Evolutionary conservation across 148 eudicot genomes (phyloP).

Genomic region (Fallopia convolvulus): DNA sequence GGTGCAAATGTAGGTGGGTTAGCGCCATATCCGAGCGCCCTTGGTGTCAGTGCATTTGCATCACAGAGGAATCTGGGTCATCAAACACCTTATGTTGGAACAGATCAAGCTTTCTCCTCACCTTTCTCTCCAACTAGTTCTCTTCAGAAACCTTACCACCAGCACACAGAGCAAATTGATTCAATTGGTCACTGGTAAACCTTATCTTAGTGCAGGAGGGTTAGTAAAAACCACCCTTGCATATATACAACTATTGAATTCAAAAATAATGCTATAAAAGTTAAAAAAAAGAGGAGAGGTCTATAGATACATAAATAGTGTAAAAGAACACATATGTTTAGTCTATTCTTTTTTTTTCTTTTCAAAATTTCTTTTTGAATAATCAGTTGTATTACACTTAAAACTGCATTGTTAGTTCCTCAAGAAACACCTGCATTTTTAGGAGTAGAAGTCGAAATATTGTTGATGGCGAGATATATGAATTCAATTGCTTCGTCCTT

Average conservation of each 20-base stretch:
- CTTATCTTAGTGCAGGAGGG: constrained; percentile 5
- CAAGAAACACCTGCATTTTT: background rate
- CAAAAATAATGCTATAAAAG: background rate
- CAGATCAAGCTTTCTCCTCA: constrained; percentile 4
- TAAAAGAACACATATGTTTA: background rate
- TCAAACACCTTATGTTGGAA: background rate
- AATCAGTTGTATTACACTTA: background rate
- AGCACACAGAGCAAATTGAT: constrained; percentile 28
- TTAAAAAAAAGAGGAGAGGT: background rate
- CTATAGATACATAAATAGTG: background rate
- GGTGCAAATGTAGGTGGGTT: background rate
- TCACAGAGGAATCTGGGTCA: background rate
- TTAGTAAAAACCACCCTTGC: background rate
- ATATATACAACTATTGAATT: background rate
- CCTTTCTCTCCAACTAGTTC: constrained; percentile 12
- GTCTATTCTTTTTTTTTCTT: background rate
- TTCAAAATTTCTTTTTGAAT: background rate
- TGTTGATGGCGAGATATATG: background rate
- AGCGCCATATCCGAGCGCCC: background rate
- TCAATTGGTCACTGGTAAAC: constrained; percentile 30
- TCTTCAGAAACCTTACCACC: constrained; percentile 27
- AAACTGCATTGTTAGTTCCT: background rate
- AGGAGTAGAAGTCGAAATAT: background rate
- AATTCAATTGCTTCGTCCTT: background rate
- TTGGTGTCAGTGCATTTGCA: background rate